Conservation (phyloP, 331 rosid species). For the Rhamnella rubrinervis region DNA sequence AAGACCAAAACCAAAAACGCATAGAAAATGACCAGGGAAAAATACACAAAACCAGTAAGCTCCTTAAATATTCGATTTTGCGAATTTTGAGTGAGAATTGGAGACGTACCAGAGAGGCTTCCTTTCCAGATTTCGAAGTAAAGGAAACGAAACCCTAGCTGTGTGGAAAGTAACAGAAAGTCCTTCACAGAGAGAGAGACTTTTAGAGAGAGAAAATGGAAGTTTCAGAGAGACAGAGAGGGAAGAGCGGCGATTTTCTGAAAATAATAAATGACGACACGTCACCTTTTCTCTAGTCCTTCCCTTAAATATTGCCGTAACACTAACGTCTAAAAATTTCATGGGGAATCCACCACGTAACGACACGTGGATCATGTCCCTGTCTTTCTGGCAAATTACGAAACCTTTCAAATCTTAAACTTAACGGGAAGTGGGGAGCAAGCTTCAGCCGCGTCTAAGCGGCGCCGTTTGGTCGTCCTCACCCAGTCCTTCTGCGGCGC, state of each 20-base stretch:
- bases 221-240: conserved; percentile 2
- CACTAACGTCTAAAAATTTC: conserved; percentile 38
- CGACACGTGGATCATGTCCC: conserved; percentile 47
- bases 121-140: conserved; percentile 43
- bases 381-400: conserved; percentile 29
- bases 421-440: conserved; percentile 44
- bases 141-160: conserved; percentile 63
- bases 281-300: conserved; percentile 45
- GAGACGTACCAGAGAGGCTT: conserved; percentile 48
- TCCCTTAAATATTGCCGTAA: conserved; percentile 39
- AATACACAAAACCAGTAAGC: not conserved
- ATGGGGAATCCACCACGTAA: not conserved
- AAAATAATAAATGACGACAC: conserved; percentile 41
- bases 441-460: conserved; percentile 2
- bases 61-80: not conserved
- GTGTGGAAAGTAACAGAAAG: conserved; percentile 36
- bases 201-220: conserved; percentile 12
- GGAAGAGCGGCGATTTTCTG: conserved; percentile 45
- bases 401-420: conserved; percentile 38
- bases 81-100: not conserved
- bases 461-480: conserved; percentile 25
- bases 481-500: conserved; percentile 9
- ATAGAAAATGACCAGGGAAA: not conserved
- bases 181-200: conserved; percentile 15
- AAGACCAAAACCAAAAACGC: not conserved